phyloP scores from a whole-genome alignment of 2,329 filamentous ascomycete genomes.

The Zasmidium angulare region DNA sequence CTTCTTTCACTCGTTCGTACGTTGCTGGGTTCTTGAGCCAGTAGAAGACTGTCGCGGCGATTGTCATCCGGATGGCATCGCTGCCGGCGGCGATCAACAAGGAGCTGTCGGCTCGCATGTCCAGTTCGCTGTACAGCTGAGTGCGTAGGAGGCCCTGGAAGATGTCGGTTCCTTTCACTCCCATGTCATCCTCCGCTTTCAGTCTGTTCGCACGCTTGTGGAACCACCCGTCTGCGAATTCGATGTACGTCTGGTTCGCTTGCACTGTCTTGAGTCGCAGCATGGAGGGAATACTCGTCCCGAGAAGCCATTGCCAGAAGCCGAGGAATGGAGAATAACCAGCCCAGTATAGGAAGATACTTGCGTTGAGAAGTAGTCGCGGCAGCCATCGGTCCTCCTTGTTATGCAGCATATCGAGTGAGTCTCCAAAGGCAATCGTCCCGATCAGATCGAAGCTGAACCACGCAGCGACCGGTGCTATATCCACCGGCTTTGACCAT shows the following conservation, averaged over 20 bases:
- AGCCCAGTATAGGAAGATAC: background rate
- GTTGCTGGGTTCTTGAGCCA: background rate
- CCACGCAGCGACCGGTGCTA: background rate
- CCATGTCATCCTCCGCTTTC: background rate
- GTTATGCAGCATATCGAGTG: background rate
- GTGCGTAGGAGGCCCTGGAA: background rate
- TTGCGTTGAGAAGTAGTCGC: background rate
- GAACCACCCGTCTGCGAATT: background rate
- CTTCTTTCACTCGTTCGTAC: background rate
- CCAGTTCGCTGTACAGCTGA: background rate
- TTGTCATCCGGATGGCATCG: background rate
- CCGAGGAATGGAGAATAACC: background rate
- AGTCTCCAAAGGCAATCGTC: background rate
- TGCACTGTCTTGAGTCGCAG: background rate
- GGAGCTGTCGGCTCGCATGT: background rate
- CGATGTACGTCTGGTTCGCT: background rate
- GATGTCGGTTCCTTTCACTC: background rate
- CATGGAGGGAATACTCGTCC: background rate
- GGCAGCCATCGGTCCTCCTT: background rate
- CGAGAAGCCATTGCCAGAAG: background rate
- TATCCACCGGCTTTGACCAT: background rate
- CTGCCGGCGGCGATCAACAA: background rate
- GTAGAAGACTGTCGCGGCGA: slow-evolving; percentile 1
- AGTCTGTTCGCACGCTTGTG: background rate
- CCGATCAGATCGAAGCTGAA: slow-evolving; percentile 8